Evolutionary conservation across 2,329 filamentous ascomycete genomes (phyloP).

Genomic region (Curvularia hawaiiensis): DNA sequence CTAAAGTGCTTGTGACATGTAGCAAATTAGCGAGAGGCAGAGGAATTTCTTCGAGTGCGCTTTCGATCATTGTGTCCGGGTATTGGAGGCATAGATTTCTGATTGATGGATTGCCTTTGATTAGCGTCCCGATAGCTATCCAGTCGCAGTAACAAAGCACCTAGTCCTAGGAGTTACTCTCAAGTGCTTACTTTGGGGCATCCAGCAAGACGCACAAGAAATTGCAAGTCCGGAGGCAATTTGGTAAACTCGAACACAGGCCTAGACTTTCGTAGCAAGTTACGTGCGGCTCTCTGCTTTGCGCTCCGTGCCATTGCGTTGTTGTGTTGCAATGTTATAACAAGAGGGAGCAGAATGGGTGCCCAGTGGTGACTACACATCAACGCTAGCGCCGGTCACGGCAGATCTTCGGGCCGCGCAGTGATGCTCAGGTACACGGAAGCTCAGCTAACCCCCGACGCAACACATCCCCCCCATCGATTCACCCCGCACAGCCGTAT

Average conservation of each 20-base stretch:
- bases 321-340: background rate
- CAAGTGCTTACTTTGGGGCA: background rate
- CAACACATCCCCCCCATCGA: slow-evolving; percentile 4
- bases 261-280: background rate
- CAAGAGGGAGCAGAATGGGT: background rate
- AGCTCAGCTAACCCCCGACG: slow-evolving; percentile 8
- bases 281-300: background rate
- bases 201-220: background rate
- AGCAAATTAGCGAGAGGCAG: background rate
- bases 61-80: background rate
- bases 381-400: slow-evolving; percentile 8
- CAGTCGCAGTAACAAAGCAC: background rate
- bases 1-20: background rate
- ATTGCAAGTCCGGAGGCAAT: background rate
- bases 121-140: background rate
- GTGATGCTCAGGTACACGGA: slow-evolving; percentile 14
- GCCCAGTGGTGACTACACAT: background rate
- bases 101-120: background rate
- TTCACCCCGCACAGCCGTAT: slow-evolving; percentile 7
- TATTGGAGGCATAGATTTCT: background rate
- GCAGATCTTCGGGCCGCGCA: slow-evolving; percentile 13
- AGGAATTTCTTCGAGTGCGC: background rate
- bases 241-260: background rate
- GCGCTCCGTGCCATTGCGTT: background rate
- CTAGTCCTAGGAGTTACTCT: background rate